These are phyloP conservation scores for Populus davidiana DNA, from an alignment of 345 rosid species.

Conservation along the genomic window DNA sequence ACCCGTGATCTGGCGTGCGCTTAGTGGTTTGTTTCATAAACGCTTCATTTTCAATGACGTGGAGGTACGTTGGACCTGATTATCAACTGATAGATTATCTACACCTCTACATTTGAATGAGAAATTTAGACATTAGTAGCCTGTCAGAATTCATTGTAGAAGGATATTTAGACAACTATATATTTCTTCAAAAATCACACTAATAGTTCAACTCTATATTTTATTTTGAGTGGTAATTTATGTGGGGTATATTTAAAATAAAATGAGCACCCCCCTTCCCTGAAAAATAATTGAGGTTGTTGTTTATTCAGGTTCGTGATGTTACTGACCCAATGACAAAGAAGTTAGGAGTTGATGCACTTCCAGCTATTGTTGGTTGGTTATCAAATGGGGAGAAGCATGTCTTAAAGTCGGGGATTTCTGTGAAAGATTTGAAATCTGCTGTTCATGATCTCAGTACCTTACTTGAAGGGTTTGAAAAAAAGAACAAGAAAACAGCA, in stretches of 20 bases:
- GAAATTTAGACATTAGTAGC: no score
- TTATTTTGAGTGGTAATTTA: no score
- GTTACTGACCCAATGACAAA: conserved; percentile 45
- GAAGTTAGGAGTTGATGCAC: conserved; percentile 62
- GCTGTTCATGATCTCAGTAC: conserved; percentile 60
- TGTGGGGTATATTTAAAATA: no score
- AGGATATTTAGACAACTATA: no score
- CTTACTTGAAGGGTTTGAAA: conserved; percentile 67
- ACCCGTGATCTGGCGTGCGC: conserved; percentile 84
- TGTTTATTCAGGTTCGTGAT: conserved; percentile 53
- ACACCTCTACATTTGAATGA: no score
- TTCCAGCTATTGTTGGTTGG: conserved; percentile 92
- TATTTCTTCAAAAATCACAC: no score
- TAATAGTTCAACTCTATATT: no score
- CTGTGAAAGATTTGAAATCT: conserved; percentile 71
- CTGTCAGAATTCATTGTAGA: no score
- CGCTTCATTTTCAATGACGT: conserved; percentile 56
- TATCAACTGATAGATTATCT: neutral
- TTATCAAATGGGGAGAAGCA: conserved; percentile 76
- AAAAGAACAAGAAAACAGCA: conserved; percentile 61
- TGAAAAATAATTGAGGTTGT: neutral
- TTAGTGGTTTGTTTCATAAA: conserved; percentile 70
- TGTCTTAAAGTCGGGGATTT: conserved; percentile 57
- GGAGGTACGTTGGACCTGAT: conserved; percentile 43
- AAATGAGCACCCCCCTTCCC: no score